Conservation (phyloP, 345 rosid species). For the Kernera saxatilis region DNA sequence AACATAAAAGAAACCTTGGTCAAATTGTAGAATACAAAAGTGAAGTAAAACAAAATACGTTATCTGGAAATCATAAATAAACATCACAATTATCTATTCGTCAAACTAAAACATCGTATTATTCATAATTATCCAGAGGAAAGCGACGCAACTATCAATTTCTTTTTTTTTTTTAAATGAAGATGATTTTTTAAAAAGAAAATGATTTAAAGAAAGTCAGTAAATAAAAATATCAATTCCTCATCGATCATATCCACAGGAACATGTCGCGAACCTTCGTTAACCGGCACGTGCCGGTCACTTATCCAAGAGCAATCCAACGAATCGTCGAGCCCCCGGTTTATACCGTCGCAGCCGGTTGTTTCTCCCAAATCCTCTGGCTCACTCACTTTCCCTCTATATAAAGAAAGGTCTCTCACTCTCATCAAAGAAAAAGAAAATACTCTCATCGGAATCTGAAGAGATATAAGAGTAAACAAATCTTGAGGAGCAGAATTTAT, state of each 20-base stretch:
- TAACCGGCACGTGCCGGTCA: constrained; percentile 21
- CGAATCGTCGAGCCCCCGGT: background rate
- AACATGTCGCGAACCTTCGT: constrained; percentile 24
- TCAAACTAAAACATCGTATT: constrained; percentile 10
- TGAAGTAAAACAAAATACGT: background rate
- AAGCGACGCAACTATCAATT: constrained; percentile 13
- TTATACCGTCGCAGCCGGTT: constrained; percentile 17
- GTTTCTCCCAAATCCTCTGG: constrained; percentile 17
- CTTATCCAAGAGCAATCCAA: background rate
- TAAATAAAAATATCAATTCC: constrained; percentile 9
- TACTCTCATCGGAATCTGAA: constrained; percentile 4
- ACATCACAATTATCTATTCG: background rate
- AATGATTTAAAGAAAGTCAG: background rate
- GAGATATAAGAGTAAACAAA: background rate
- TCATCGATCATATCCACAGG: constrained; percentile 29
- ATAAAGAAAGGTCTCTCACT: background rate
- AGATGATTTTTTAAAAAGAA: background rate
- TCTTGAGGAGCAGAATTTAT: background rate
- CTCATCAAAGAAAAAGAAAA: background rate
- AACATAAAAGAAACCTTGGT: background rate
- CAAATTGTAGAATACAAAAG: background rate
- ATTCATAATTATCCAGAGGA: constrained; percentile 1
- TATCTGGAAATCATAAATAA: background rate
- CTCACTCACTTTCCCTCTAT: constrained; percentile 15
- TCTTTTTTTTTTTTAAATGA: background rate